These are phyloP conservation scores for Narthecium ossifragum DNA, from an alignment of 106 monocot genomes.

Conservation along the genomic window DNA sequence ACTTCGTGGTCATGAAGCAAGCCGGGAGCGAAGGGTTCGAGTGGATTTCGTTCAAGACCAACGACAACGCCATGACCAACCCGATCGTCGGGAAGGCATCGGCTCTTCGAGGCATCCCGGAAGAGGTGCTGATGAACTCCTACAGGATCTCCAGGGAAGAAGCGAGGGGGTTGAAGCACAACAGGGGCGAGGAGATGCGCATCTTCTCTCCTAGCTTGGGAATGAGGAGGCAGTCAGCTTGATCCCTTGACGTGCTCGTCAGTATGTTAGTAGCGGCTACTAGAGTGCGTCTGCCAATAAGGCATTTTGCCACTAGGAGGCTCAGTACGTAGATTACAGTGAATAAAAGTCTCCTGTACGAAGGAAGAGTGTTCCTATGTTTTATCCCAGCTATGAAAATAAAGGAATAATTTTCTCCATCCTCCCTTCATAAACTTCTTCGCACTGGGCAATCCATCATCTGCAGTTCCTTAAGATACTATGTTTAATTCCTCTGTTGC, in stretches of 20 bases:
- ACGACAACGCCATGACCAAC: constrained; percentile 24
- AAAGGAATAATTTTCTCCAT: too few species aligned
- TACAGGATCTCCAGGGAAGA: constrained; percentile 27
- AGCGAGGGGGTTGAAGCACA: constrained; percentile 15
- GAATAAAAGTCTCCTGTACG: too few species aligned
- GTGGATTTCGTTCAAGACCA: constrained; percentile 47
- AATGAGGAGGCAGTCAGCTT: too few species aligned
- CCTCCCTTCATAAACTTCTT: neutral
- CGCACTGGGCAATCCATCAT: too few species aligned
- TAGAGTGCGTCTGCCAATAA: too few species aligned
- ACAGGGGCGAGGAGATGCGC: constrained; percentile 13
- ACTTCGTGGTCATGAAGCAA: constrained; percentile 33
- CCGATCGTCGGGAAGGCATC: constrained; percentile 31
- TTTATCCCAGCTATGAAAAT: neutral
- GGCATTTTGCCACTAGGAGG: too few species aligned
- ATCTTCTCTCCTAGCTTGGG: constrained; percentile 7
- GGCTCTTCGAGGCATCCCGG: constrained; percentile 28
- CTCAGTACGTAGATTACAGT: neutral
- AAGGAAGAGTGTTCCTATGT: too few species aligned
- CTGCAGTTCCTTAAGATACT: too few species aligned
- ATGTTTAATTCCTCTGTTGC: too few species aligned
- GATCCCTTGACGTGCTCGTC: too few species aligned
- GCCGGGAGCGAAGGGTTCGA: constrained; percentile 32
- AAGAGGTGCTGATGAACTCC: constrained; percentile 28
- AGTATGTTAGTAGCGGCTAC: too few species aligned